Conservation (phyloP, 2,329 filamentous ascomycete genomes). For the Tolypocladium ovalisporum region DNA sequence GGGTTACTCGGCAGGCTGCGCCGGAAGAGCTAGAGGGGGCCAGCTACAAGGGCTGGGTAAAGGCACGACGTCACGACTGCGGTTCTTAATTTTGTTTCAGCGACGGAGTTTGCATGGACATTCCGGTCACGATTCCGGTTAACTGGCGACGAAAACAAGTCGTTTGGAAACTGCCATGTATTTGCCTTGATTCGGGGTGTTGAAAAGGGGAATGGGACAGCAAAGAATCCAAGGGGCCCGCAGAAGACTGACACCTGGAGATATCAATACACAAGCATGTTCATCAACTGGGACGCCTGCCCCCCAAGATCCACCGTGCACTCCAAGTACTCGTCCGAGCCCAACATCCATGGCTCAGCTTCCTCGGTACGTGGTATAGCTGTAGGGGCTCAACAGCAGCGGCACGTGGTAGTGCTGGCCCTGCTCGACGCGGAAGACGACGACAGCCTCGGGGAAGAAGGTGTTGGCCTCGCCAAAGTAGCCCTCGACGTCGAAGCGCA, state of each 20-base stretch:
- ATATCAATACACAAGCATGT: neutral
- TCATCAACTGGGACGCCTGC: neutral
- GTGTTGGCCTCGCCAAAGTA: constrained; percentile 58
- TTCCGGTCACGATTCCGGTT: neutral
- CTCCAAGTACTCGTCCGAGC: neutral
- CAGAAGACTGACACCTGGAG: neutral
- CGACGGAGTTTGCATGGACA: constrained; percentile 10
- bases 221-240: neutral
- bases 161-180: neutral
- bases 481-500: constrained; percentile 60
- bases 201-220: neutral
- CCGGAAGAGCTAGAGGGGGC: neutral
- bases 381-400: constrained; percentile 64
- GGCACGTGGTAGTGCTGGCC: constrained; percentile 72
- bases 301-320: neutral
- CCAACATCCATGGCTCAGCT: constrained; percentile 35
- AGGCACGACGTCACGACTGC: constrained; percentile 7
- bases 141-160: neutral
- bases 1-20: constrained; percentile 7
- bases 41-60: neutral
- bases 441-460: constrained; percentile 49
- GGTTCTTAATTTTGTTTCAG: constrained; percentile 6
- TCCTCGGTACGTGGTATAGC: constrained; percentile 73
- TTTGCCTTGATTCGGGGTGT: neutral
- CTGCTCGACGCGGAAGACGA: constrained; percentile 40